Evolutionary conservation across 495 filamentous ascomycete genomes (phyloP).

Genomic region (Copromyces sp.): DNA sequence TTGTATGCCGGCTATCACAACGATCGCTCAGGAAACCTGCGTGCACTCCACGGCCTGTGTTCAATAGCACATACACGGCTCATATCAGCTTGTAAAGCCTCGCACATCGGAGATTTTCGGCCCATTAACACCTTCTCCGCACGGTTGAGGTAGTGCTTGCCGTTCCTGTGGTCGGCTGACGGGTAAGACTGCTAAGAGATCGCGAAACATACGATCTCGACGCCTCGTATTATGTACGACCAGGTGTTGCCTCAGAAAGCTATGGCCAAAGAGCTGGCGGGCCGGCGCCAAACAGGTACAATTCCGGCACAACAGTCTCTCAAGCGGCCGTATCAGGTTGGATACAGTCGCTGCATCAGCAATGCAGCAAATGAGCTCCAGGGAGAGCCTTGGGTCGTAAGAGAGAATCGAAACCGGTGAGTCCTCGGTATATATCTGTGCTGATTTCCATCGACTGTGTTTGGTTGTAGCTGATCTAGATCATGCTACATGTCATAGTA

Average conservation of each 20-base stretch:
- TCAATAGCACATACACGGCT: background rate
- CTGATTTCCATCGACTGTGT: background rate
- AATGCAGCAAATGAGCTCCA: background rate
- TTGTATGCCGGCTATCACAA: background rate
- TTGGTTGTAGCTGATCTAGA: slow-evolving; percentile 6
- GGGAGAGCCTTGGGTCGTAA: background rate
- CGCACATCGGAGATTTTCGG: background rate
- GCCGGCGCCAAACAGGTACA: background rate
- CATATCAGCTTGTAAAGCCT: background rate
- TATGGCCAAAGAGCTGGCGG: background rate
- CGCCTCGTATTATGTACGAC: background rate
- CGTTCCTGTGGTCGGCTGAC: background rate
- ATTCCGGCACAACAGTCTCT: background rate
- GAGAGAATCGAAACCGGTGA: background rate
- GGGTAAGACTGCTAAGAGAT: background rate
- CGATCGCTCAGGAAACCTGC: background rate
- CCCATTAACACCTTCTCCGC: background rate
- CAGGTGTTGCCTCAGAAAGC: background rate
- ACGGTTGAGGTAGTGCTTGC: background rate
- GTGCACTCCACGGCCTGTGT: background rate
- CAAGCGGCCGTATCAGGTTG: background rate
- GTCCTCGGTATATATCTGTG: background rate
- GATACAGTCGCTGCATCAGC: background rate
- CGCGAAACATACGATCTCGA: background rate
- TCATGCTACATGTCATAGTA: slow-evolving; percentile 20